Evolutionary conservation across 1,284 basidiomycete species (phyloP).

Genomic region (Stereum hirsutum): DNA sequence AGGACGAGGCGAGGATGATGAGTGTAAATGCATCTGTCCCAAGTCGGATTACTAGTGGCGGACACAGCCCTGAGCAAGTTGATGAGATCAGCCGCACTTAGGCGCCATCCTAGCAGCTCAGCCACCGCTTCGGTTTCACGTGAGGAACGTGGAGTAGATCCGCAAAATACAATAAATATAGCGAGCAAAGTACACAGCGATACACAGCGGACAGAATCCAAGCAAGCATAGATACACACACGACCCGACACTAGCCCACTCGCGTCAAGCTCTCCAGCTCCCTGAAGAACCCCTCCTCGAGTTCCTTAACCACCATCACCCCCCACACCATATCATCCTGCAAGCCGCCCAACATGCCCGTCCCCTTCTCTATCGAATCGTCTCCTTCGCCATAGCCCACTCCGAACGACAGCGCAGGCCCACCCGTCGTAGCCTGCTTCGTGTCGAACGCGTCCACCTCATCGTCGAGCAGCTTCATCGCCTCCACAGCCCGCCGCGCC

Average conservation of each 20-base stretch:
- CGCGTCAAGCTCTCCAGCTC: constrained; percentile 71
- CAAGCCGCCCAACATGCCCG: constrained; percentile 68
- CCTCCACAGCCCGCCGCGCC: constrained; percentile 73
- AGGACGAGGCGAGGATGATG: neutral
- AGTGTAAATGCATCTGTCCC: neutral
- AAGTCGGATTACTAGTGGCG: neutral
- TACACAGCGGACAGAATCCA: neutral
- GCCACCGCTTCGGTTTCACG: neutral
- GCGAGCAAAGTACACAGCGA: neutral
- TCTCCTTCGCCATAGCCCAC: constrained; percentile 75
- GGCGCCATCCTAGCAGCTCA: neutral
- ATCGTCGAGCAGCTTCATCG: constrained; percentile 80
- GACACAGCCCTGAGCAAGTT: too few species aligned
- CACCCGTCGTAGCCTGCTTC: constrained; percentile 33
- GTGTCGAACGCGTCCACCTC: constrained; percentile 67
- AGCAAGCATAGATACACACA: neutral
- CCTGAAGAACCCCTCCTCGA: constrained; percentile 62
- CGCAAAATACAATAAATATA: neutral
- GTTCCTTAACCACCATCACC: constrained; percentile 54
- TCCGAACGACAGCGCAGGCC: constrained; percentile 57
- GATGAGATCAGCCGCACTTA: constrained; percentile 1
- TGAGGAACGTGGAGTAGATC: neutral
- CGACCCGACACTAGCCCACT: constrained; percentile 30
- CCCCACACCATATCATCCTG: constrained; percentile 59
- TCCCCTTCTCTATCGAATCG: constrained; percentile 53